Conservation (phyloP, 1,284 basidiomycete species). For the Vanrija pseudolonga region DNA sequence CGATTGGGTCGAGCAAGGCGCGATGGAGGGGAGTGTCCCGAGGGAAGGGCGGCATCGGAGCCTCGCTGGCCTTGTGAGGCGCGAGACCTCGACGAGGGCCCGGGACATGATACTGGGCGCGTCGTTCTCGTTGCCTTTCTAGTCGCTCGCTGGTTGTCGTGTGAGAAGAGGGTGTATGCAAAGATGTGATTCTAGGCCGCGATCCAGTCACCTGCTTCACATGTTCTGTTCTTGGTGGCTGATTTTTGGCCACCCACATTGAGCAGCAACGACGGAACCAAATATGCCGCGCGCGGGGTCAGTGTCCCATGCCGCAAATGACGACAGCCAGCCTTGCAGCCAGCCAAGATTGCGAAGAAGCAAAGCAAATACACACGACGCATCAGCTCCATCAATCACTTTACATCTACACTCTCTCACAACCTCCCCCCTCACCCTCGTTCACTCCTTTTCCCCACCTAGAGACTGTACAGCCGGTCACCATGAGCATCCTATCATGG, state of each 20-base stretch:
- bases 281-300: not conserved
- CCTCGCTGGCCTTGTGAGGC: constrained; percentile 7
- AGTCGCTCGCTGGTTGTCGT: not conserved
- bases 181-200: too few relatives aligned
- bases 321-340: too few relatives aligned
- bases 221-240: too few relatives aligned
- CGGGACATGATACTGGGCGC: not conserved
- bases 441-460: not conserved
- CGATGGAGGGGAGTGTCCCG: too few relatives aligned
- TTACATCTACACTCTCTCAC: not conserved
- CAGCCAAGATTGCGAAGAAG: too few relatives aligned
- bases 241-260: not conserved
- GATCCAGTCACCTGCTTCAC: too few relatives aligned
- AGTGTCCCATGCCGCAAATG: too few relatives aligned
- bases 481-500: constrained; percentile 44
- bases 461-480: not conserved
- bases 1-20: too few relatives aligned
- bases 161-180: too few relatives aligned
- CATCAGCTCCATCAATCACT: too few relatives aligned
- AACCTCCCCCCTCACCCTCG: not conserved
- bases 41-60: constrained; percentile 1
- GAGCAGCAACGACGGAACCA: not conserved
- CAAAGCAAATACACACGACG: too few relatives aligned
- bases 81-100: constrained; percentile 7
- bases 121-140: not conserved